Evolutionary conservation across 768 basidiomycete species (phyloP).

Genomic region (Termitomyces sp.): DNA sequence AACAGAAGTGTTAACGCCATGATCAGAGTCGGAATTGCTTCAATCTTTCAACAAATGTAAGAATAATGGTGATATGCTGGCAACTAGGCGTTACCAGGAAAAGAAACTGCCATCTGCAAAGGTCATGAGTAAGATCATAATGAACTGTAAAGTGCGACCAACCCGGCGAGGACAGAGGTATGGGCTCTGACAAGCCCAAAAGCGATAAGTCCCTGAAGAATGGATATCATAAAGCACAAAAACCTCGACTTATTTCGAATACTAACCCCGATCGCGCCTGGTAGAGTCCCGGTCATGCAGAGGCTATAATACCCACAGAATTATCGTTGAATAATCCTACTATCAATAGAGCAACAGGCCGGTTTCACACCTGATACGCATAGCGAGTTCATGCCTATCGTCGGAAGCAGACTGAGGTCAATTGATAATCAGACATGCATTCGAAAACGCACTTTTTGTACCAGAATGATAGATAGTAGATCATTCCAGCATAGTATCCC

Average conservation of each 20-base stretch:
- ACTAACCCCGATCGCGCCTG: constrained; percentile 50
- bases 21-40: constrained; percentile 52
- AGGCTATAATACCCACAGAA: constrained; percentile 30
- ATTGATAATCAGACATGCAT: background rate
- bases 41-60: constrained; percentile 32
- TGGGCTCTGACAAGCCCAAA: constrained; percentile 53
- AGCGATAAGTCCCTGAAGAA: constrained; percentile 45
- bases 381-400: constrained; percentile 44
- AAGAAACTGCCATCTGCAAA: constrained; percentile 53
- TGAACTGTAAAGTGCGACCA: constrained; percentile 5
- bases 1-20: constrained; percentile 47
- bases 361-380: constrained; percentile 40
- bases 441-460: constrained; percentile 32
- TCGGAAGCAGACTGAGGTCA: background rate
- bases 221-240: background rate
- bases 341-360: background rate
- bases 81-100: constrained; percentile 37
- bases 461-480: constrained; percentile 62
- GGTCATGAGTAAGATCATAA: constrained; percentile 5
- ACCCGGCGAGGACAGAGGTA: constrained; percentile 41
- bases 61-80: background rate
- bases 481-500: constrained; percentile 58
- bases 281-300: constrained; percentile 56
- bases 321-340: background rate
- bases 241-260: background rate